Percentiles rank a stretch among this genome's conserved stretches.
Conservation (phyloP, 148 eudicot genomes). For the Camellia sinensis region DNA sequence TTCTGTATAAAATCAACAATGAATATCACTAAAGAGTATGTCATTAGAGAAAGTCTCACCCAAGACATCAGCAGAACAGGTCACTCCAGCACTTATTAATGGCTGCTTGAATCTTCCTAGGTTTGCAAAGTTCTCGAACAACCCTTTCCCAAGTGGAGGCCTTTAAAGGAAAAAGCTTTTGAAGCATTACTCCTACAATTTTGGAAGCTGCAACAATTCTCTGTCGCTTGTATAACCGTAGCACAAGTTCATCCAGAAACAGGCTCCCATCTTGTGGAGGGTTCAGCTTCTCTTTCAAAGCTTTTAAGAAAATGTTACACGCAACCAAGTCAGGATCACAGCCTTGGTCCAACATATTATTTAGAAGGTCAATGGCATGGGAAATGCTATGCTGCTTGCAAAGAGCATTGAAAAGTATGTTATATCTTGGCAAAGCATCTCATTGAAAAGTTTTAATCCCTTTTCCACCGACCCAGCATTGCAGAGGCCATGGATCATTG, state of each 20-base stretch:
- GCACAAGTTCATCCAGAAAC: conserved; percentile 24
- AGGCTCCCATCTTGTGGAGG: conserved; percentile 31
- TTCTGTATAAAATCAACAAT: not conserved
- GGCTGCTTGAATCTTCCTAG: conserved; percentile 41
- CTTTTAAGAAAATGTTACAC: conserved; percentile 66
- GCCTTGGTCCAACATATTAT: conserved; percentile 67
- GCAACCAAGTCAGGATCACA: conserved; percentile 76
- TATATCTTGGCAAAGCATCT: conserved; percentile 73
- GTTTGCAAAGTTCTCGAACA: conserved; percentile 55
- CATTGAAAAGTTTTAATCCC: conserved; percentile 30
- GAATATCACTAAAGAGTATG: not conserved
- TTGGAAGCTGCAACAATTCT: conserved; percentile 56
- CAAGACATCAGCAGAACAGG: conserved; percentile 37
- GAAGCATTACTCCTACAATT: conserved; percentile 70
- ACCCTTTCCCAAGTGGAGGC: conserved; percentile 67
- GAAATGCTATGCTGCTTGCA: conserved; percentile 51
- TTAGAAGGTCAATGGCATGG: conserved; percentile 70
- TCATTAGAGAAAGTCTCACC: not conserved
- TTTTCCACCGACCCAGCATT: conserved; percentile 50
- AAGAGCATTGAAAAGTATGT: conserved; percentile 66
- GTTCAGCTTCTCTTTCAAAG: conserved; percentile 54
- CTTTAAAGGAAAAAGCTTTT: conserved; percentile 58
- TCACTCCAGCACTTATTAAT: conserved; percentile 58
- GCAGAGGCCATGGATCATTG: conserved; percentile 87
- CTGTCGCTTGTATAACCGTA: conserved; percentile 44